phyloP scores from a whole-genome alignment of 2,329 filamentous ascomycete species.

The Pseudocercospora crystallina region DNA sequence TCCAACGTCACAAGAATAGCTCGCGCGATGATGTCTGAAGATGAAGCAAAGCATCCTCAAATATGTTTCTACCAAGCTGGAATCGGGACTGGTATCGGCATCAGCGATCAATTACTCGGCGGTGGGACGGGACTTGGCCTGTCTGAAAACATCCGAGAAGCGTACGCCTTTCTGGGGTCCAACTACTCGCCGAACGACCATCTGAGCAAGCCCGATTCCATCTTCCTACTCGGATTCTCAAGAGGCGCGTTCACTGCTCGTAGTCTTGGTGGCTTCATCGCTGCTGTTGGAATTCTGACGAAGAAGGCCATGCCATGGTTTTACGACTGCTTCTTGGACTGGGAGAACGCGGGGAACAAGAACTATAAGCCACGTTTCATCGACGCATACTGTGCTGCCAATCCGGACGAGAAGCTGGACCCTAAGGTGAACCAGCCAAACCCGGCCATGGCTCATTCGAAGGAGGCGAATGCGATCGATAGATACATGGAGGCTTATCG shows the following conservation, averaged over 20 bases:
- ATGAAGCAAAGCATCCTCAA: conserved; percentile 36
- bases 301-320: conserved; percentile 34
- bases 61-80: conserved; percentile 42
- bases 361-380: conserved; percentile 33
- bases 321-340: conserved; percentile 37
- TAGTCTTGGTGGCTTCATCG: conserved; percentile 46
- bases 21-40: conserved; percentile 35
- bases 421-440: conserved; percentile 9
- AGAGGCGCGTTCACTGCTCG: conserved; percentile 48
- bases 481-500: conserved; percentile 31
- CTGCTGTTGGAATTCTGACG: conserved; percentile 45
- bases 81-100: conserved; percentile 36
- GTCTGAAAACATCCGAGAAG: conserved; percentile 56
- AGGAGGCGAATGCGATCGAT: conserved; percentile 23
- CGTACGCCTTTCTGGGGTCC: conserved; percentile 62
- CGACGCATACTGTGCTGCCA: conserved; percentile 26
- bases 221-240: conserved; percentile 48
- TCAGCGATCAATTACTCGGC: conserved; percentile 34
- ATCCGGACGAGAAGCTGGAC: conserved; percentile 20
- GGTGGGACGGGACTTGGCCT: conserved; percentile 38
- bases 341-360: conserved; percentile 32
- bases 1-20: conserved; percentile 39
- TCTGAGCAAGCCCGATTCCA: conserved; percentile 39
- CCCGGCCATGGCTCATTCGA: conserved; percentile 9
- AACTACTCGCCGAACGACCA: conserved; percentile 50